Evolutionary conservation across 257 asterid genomes (phyloP).

Genomic region (Nyctanthes arbortristis): DNA sequence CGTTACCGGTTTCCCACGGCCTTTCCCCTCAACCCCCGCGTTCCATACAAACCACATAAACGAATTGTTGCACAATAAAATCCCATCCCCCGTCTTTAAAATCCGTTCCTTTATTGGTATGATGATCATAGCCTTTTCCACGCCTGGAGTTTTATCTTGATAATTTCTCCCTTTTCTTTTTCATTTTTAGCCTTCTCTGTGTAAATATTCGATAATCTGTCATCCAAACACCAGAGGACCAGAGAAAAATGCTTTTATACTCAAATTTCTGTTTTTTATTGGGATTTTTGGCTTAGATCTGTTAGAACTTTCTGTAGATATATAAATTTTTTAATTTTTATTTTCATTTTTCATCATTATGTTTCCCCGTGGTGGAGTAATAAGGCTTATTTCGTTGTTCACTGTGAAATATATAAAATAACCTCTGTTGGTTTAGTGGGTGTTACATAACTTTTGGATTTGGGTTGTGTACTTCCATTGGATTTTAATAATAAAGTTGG

Average conservation of each 20-base stretch:
- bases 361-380: slow-evolving; percentile 23
- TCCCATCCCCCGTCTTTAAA: slow-evolving; percentile 22
- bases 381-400: neutral
- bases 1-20: slow-evolving; percentile 18
- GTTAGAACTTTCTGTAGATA: slow-evolving; percentile 27
- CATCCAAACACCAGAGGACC: neutral
- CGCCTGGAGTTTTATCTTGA: no score
- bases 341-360: slow-evolving; percentile 22
- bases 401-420: slow-evolving; percentile 17
- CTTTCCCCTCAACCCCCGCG: slow-evolving; percentile 3
- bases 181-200: neutral
- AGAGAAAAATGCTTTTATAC: slow-evolving; percentile 18
- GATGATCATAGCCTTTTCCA: neutral
- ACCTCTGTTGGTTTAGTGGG: slow-evolving; percentile 31
- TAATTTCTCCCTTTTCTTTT: neutral
- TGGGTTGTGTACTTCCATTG: slow-evolving; percentile 36
- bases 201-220: slow-evolving; percentile 22
- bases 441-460: slow-evolving; percentile 29
- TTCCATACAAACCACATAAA: slow-evolving; percentile 41
- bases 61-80: slow-evolving; percentile 26
- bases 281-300: slow-evolving; percentile 19
- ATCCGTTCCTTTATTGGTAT: neutral
- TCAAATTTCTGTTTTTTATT: slow-evolving; percentile 5
- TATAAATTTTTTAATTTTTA: neutral
- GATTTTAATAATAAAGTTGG: slow-evolving; percentile 48